Conservation (phyloP, 2,329 filamentous ascomycete species). For the Teratosphaeriaceae sp. region DNA sequence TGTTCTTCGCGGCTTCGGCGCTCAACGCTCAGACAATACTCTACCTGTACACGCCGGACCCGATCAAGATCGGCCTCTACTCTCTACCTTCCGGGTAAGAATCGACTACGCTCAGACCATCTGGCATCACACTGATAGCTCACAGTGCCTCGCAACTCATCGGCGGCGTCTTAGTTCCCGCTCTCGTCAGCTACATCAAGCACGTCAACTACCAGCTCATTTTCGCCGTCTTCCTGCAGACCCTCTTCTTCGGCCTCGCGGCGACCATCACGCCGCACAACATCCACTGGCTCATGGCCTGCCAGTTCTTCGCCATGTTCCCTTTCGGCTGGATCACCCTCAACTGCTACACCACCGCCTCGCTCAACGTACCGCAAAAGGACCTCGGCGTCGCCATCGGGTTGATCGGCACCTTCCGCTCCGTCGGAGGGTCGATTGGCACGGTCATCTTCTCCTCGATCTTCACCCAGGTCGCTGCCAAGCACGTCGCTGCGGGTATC, state of each 20-base stretch:
- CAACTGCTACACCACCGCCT: slow-evolving; percentile 9
- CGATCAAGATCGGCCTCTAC: slow-evolving; percentile 9
- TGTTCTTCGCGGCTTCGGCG: slow-evolving; percentile 7
- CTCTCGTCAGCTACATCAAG: slow-evolving; percentile 6
- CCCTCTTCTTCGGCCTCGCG: slow-evolving; percentile 9
- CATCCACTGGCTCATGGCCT: slow-evolving; percentile 8
- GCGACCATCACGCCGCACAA: slow-evolving; percentile 6
- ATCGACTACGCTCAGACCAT: not conserved
- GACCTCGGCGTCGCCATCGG: slow-evolving; percentile 9
- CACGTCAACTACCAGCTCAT: slow-evolving; percentile 8
- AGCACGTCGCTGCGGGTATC: slow-evolving; percentile 6
- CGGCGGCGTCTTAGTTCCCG: slow-evolving; percentile 7
- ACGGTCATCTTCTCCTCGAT: slow-evolving; percentile 6
- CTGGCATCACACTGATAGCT: not conserved
- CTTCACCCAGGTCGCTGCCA: slow-evolving; percentile 5
- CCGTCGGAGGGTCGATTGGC: slow-evolving; percentile 4
- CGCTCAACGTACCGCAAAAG: slow-evolving; percentile 7
- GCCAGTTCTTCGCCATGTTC: slow-evolving; percentile 9
- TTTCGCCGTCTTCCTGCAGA: slow-evolving; percentile 9
- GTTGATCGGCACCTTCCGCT: slow-evolving; percentile 9
- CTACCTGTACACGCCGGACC: slow-evolving; percentile 6
- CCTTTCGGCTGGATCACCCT: slow-evolving; percentile 10
- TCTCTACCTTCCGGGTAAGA: slow-evolving; percentile 7
- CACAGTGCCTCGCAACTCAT: slow-evolving; percentile 5
- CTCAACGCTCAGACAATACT: slow-evolving; percentile 7